Evolutionary conservation across 73 alveolate genomes (phyloP).

Genomic region (Paramecium sonneborni): DNA sequence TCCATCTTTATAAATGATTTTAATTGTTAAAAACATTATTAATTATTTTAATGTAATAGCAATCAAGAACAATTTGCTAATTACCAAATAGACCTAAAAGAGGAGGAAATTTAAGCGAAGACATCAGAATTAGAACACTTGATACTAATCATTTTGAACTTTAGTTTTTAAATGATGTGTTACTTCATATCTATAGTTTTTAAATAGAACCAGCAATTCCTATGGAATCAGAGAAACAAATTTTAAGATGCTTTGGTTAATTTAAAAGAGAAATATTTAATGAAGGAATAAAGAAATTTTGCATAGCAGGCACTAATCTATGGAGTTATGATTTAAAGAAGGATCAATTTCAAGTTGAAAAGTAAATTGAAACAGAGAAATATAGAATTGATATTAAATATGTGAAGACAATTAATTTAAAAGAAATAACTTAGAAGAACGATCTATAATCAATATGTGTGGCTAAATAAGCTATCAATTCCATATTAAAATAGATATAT

Average conservation of each 20-base stretch:
- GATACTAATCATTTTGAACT: not conserved
- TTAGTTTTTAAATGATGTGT: not conserved
- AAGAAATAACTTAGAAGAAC: not conserved
- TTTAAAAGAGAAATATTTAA: not conserved
- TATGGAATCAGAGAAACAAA: not conserved
- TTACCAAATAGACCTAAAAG: not conserved
- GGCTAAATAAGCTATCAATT: not conserved
- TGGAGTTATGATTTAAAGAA: not conserved
- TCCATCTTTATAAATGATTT: not conserved
- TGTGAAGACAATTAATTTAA: not conserved
- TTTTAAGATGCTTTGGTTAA: not conserved
- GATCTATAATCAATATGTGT: not conserved
- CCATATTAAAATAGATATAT: not conserved
- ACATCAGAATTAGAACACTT: not conserved
- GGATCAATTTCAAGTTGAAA: not conserved
- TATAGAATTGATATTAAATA: not conserved
- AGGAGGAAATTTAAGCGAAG: not conserved
- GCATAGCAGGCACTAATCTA: not conserved
- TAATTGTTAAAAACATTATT: too few species aligned
- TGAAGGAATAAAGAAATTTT: not conserved
- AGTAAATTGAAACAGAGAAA: not conserved
- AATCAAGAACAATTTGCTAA: not conserved
- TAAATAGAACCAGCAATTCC: not conserved
- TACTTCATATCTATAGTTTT: not conserved
- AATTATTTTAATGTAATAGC: not conserved